Base-by-base conservation (phyloP, 768 basidiomycete species). In the Boletus insuetus region DNA sequence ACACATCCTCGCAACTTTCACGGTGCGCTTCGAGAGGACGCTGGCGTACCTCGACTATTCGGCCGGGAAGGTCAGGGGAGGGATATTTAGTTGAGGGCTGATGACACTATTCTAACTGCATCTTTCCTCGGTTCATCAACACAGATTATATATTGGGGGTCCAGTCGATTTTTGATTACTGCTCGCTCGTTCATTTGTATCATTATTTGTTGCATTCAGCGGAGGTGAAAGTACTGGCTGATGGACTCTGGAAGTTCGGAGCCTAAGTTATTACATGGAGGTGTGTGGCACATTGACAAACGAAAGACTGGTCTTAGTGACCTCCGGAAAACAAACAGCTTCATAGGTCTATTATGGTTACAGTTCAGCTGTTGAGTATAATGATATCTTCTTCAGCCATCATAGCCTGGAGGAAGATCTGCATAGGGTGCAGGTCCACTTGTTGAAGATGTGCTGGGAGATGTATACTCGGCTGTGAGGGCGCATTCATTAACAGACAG, bases 391-490 rank as follows among this genome's bases (percentile, higher is more conserved):
- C 20, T 35, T 71, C 53, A 72, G 35, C 48, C 58, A 42, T 64
- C 69, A 46, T 71, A 71, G 16, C 61, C 58, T 22, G 69, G 69
- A 42, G 69, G 69, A 46, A 64, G 64, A 53, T 71, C 69, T 31
- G 58, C 14, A 46, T 68, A 66, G 14, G 53, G 20, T 35, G 57
- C 51, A 13, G 62, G 38, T 24, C 61, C 58, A 24, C 46, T 50
- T 13, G 53, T 45, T 14, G 65, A 59, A 14, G 68, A 56, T 8
- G 61, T 51, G 31, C 60, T 46, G 38, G 69, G 47, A 29, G 64
- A 69, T 37, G 69, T 66, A 52, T 71, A 71, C 42, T 61, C 69
- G 40, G 70, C 69, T 71, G 26, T 43, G 14, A 48, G 42, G 41
- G 17, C 5, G 43, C n/a, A 41, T 10, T 19, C 34, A 46, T 58